Evolutionary conservation across 2,329 filamentous ascomycete species (phyloP), one percentile per base, ranked within the genome.

Genomic region (Spiromastix sp.): DNA sequence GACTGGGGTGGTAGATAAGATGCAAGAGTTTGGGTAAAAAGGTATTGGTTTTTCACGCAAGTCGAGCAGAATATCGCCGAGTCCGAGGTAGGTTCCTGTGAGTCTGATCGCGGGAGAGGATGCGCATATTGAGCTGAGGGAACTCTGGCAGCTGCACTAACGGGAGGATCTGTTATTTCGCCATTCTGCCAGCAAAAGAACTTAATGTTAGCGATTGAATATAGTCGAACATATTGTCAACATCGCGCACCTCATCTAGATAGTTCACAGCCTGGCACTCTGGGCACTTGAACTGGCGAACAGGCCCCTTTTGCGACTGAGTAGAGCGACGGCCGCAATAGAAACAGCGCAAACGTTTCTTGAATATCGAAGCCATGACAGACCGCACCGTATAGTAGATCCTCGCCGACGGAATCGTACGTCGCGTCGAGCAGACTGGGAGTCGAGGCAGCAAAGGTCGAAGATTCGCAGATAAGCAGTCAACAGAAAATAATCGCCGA

Each of bases 221-320:
- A n/a, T n/a, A n/a, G n/a, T n/a, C n/a, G n/a, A n/a, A n/a, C n/a
- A n/a, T n/a, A n/a, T n/a, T 24, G 16, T 25, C 12, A 31, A 32
- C 36, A 25, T 21, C 22, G 54, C 66, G 40, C 63, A 91, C 86
- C 66, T 89, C 71, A 55, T 98, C 91, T 20, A 95, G 68, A 63
- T 85, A 83, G 59, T 96, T 98, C 40, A 80, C 77, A 12, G 87
- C 83, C 49, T 91, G 83, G 66, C 91, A 98, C 42, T 72, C 66
- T 13, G 71, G 62, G 60, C 86, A 94, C 30, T 77, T 67, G 61
- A 87, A 94, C 50, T 77, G 71, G 54, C 68, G 70, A 38, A 75
- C 67, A 34, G 55, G 52, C 19, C 73, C 72, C 48, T 76, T 71
- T 48, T 72, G 77, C 44, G 60, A 66, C 37, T 74, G 67, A 21